A percentile compares a stretch with the other conserved stretches of the same genome.
These are phyloP conservation scores for Aspergillus carbonarius DNA, from an alignment of 2,329 filamentous ascomycete species.

Conservation along the genomic window DNA sequence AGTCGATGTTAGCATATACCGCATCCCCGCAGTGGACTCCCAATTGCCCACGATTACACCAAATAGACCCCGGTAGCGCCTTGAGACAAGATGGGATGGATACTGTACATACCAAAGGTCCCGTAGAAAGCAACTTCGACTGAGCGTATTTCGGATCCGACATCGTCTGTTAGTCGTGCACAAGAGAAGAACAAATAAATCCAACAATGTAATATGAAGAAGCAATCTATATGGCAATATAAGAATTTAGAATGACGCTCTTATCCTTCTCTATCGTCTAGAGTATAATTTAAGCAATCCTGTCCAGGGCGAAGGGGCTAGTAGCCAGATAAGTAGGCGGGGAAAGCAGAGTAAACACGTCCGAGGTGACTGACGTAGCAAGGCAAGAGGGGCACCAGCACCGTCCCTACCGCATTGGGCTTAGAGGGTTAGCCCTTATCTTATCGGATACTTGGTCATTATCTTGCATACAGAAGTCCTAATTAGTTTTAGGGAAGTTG, in stretches of 20 bases:
- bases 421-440: conserved; percentile 5
- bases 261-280: no score
- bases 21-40: neutral
- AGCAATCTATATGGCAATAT: no score
- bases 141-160: conserved; percentile 20
- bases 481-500: no score
- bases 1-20: conserved; percentile 16
- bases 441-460: neutral
- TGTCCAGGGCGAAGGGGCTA: no score
- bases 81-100: no score
- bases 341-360: neutral
- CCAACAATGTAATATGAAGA: no score
- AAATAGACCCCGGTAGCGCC: neutral
- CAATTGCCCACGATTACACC: neutral
- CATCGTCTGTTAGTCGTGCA: neutral
- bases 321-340: no score
- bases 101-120: conserved; percentile 33
- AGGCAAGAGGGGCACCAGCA: neutral
- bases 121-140: conserved; percentile 33
- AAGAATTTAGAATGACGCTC: no score
- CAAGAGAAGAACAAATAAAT: neutral
- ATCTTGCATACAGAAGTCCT: no score
- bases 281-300: no score
- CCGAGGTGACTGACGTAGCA: neutral
- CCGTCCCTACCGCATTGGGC: neutral